Evolutionary conservation across 805 yeast genomes (phyloP).

Genomic region (Nakazawaea populi): DNA sequence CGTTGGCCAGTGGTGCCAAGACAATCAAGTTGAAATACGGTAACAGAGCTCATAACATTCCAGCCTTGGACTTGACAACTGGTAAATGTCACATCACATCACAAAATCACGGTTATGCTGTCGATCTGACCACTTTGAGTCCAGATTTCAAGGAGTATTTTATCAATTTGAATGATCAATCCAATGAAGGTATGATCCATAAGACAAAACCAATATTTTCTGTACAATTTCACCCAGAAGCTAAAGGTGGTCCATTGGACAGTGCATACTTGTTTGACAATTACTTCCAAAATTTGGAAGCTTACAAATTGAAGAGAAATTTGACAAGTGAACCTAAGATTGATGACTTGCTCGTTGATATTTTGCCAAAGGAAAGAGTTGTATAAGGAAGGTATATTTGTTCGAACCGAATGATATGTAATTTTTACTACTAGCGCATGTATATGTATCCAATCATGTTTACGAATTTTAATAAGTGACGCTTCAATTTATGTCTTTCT

Average conservation of each 20-base stretch:
- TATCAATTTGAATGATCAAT: conserved; percentile 88
- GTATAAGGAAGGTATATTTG: conserved; percentile 20
- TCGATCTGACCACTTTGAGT: conserved; percentile 73
- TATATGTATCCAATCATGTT: too few species aligned
- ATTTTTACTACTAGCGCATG: too few species aligned
- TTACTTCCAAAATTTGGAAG: conserved; percentile 65
- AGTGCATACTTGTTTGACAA: conserved; percentile 87
- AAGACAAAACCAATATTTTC: conserved; percentile 83
- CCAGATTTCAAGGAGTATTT: conserved; percentile 81
- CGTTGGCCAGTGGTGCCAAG: conserved; percentile 91
- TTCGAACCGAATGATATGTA: too few species aligned
- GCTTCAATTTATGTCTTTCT: too few species aligned
- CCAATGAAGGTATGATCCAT: conserved; percentile 98
- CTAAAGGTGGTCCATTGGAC: conserved; percentile 98
- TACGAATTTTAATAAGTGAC: too few species aligned
- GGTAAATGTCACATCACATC: conserved; percentile 98
- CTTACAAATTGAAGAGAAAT: conserved; percentile 41
- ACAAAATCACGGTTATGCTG: conserved; percentile 98
- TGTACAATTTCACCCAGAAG: conserved; percentile 98
- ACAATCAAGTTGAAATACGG: conserved; percentile 94
- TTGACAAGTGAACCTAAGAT: conserved; percentile 35
- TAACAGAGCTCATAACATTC: conserved; percentile 98
- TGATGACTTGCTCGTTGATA: conserved; percentile 49
- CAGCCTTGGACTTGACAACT: conserved; percentile 82
- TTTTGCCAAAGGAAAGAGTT: conserved; percentile 62